A percentile compares a stretch with the other conserved stretches of the same genome.
Conservation (phyloP, 192 early-diverging fungal species). For the Lunasporangiospora selenospora region DNA sequence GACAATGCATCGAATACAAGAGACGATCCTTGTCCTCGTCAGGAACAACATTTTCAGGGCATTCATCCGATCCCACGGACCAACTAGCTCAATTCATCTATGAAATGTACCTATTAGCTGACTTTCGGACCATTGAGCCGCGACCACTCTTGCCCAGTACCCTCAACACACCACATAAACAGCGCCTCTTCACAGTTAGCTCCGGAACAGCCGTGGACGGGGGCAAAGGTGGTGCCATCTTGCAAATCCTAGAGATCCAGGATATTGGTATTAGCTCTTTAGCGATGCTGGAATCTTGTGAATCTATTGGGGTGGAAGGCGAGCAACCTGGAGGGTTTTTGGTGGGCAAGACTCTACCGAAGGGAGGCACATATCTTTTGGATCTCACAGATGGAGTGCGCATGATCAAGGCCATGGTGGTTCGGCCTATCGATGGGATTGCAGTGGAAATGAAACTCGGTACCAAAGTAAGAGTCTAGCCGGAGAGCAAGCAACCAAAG, state of each 20-base stretch:
- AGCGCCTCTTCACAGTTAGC: conserved; percentile 10
- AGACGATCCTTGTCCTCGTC: neutral
- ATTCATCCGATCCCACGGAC: neutral
- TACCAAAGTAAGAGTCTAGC: conserved; percentile 30
- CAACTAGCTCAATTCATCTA: conserved; percentile 20
- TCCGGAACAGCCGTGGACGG: neutral
- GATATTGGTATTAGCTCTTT: conserved; percentile 27
- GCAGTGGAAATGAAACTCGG: conserved; percentile 43
- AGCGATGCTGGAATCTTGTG: conserved; percentile 28
- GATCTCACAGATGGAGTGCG: conserved; percentile 35
- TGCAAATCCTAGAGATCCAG: conserved; percentile 33
- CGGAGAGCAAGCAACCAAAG: no score
- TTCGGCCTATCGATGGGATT: conserved; percentile 22
- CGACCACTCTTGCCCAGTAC: conserved; percentile 23
- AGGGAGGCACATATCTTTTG: conserved; percentile 9
- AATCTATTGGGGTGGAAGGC: conserved; percentile 17
- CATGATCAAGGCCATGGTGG: conserved; percentile 13
- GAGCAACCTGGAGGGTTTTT: conserved; percentile 16
- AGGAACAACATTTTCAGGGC: neutral
- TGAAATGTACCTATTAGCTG: conserved; percentile 44
- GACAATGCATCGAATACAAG: conserved; percentile 34
- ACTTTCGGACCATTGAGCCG: conserved; percentile 28
- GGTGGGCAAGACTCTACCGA: conserved; percentile 15
- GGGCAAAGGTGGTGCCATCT: conserved; percentile 17
- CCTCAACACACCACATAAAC: conserved; percentile 24